These are phyloP conservation scores for Ilyonectria sp. DNA, from an alignment of 2,329 filamentous ascomycete genomes.

Conservation along the genomic window DNA sequence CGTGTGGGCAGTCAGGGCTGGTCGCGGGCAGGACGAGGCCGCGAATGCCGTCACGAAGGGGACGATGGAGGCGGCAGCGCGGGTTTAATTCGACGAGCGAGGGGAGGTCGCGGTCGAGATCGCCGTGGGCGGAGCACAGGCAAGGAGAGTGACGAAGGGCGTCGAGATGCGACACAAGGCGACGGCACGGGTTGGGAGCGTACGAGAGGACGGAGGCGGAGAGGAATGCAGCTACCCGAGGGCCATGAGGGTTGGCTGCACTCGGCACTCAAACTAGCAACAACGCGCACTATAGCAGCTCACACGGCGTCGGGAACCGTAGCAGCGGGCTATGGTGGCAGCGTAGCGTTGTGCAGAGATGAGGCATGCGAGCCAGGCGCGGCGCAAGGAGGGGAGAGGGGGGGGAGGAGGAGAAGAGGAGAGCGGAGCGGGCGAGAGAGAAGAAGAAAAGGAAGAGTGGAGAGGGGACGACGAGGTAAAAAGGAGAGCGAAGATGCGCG, in stretches of 20 bases:
- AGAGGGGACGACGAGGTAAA: constrained; percentile 17
- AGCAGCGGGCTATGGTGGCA: constrained; percentile 43
- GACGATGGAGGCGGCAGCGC: constrained; percentile 26
- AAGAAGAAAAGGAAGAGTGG: constrained; percentile 3
- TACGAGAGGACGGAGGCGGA: constrained; percentile 21
- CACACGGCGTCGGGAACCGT: constrained; percentile 45
- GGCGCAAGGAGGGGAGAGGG: constrained; percentile 34
- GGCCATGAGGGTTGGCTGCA: constrained; percentile 48
- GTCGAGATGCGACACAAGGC: constrained; percentile 32
- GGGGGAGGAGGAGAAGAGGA: constrained; percentile 36
- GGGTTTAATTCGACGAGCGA: constrained; percentile 38
- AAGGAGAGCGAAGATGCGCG: constrained; percentile 9
- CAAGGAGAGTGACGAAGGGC: constrained; percentile 23
- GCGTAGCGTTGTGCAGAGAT: constrained; percentile 53
- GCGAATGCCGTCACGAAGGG: constrained; percentile 40
- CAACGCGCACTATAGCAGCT: constrained; percentile 43
- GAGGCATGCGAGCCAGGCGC: constrained; percentile 51
- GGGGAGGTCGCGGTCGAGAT: constrained; percentile 34
- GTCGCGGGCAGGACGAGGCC: constrained; percentile 38
- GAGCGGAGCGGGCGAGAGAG: constrained; percentile 24
- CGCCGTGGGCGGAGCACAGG: constrained; percentile 26
- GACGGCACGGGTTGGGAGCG: constrained; percentile 29
- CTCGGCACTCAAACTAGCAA: constrained; percentile 39
- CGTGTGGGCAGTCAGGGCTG: constrained; percentile 41
- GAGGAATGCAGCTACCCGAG: constrained; percentile 47